Evolutionary conservation across 176 grass and related monocot genomes (phyloP), one percentile per base, ranked within the genome.

Genomic region (Canna indica): DNA sequence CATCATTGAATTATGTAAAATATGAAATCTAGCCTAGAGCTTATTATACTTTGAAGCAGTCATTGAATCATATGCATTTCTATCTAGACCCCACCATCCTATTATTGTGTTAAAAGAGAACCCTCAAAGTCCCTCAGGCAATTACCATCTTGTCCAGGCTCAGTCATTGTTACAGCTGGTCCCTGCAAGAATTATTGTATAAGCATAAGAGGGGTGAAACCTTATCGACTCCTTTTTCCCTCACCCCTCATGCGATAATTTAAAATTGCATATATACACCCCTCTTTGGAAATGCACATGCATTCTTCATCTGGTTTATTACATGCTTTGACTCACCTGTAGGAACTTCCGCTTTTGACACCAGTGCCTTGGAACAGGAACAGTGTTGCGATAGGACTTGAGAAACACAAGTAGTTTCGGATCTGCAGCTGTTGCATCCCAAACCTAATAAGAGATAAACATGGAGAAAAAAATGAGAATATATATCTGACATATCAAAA

Each of bases 321-420:
- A 25, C 13, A 77, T 59, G 80, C 38, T 44, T 34, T 57, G 17
- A 84, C 63, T 62, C 77, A 96, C 91, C 85, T 96, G 91, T 70
- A 96, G 78, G 61, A 96, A 96, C 68, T 96, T 96, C 25, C 83
- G 79, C 56, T 96, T 96, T 65, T 96, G 88, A 65, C 83, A 88
- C 91, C 85, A 96, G 54, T 96, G 88, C 34, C 88, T 88, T 80
- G 91, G 91, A 47, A 96, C 88, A 78, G 88, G 91, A 47, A 96
- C 91, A 58, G 88, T 88, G 28, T 96, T 91, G 64, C 85, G 79
- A 75, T 91, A 90, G 58, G 88, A 88, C 77, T 96, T 96, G 39
- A 96, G 83, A 81, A 62, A 78, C 15, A 88, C 88, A 47, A 96
- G 83, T 61, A 91, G 83, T 57, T 88, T 91, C 5, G 91, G 91